These are phyloP conservation scores for Pythium dissimile DNA, from an alignment of 352 stramenopile genomes.

Conservation along the genomic window DNA sequence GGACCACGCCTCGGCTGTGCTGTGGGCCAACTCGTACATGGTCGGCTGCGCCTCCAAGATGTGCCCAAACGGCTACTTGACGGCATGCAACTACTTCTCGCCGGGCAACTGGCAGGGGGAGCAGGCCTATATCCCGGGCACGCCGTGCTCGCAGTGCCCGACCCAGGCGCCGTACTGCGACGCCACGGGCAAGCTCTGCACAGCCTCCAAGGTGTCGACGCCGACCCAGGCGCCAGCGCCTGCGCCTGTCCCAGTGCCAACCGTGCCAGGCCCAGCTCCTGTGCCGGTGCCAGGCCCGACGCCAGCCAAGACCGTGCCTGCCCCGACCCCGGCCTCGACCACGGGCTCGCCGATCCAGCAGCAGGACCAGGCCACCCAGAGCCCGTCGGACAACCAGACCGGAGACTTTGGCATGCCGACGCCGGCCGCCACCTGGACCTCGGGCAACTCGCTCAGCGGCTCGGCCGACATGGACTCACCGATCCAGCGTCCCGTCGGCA, in stretches of 20 bases:
- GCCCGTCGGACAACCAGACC: constrained; percentile 1
- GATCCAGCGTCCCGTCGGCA: constrained; percentile 4
- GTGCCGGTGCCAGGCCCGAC: background rate
- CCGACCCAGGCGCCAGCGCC: constrained; percentile 5
- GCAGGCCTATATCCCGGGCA: constrained; percentile 27
- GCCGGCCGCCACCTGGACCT: constrained; percentile 7
- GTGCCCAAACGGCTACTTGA: constrained; percentile 32
- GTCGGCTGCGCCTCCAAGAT: constrained; percentile 37
- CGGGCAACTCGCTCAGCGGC: background rate
- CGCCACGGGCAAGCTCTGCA: constrained; percentile 16
- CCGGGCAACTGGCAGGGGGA: constrained; percentile 37
- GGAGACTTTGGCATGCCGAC: constrained; percentile 3
- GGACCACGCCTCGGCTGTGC: constrained; percentile 35
- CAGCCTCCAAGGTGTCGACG: background rate
- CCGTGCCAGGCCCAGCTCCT: background rate
- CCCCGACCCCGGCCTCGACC: background rate
- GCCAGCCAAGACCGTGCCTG: background rate
- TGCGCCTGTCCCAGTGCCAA: constrained; percentile 1
- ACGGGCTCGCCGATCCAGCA: constrained; percentile 6
- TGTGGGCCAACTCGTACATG: constrained; percentile 36
- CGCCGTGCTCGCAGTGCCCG: constrained; percentile 31
- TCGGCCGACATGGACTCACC: background rate
- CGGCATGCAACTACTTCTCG: constrained; percentile 37
- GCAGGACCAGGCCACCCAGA: background rate
- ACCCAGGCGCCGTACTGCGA: constrained; percentile 31